Evolutionary conservation across 2,329 filamentous ascomycete genomes (phyloP).

Genomic region (Fusarium tricinctum): DNA sequence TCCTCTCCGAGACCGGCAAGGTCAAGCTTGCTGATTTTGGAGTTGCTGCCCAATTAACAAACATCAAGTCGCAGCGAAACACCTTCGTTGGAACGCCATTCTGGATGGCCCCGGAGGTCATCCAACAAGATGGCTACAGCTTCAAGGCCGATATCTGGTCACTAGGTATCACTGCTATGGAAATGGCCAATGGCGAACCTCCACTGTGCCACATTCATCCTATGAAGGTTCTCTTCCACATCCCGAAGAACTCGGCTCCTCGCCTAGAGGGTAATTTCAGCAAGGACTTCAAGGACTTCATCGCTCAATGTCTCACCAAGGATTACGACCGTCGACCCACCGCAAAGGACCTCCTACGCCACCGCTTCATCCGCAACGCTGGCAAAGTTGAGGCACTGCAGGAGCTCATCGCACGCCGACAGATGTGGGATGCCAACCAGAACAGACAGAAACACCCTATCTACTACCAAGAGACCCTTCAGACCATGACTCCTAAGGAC

Average conservation of each 20-base stretch:
- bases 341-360: slow-evolving; percentile 87
- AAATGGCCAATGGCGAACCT: slow-evolving; percentile 90
- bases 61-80: slow-evolving; percentile 97
- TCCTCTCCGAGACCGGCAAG: slow-evolving; percentile 90
- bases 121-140: slow-evolving; percentile 85
- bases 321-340: slow-evolving; percentile 87
- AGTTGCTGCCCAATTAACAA: slow-evolving; percentile 94
- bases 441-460: slow-evolving; percentile 78
- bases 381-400: slow-evolving; percentile 90
- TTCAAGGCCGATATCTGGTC: slow-evolving; percentile 97
- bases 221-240: slow-evolving; percentile 94
- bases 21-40: slow-evolving; percentile 98
- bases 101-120: slow-evolving; percentile 97
- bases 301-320: slow-evolving; percentile 91
- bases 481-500: slow-evolving; percentile 74
- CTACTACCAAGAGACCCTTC: slow-evolving; percentile 94
- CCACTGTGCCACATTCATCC: slow-evolving; percentile 87
- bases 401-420: slow-evolving; percentile 86
- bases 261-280: slow-evolving; percentile 88
- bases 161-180: slow-evolving; percentile 90
- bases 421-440: slow-evolving; percentile 83
- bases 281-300: slow-evolving; percentile 93
- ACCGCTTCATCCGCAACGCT: slow-evolving; percentile 88
- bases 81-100: slow-evolving; percentile 98
- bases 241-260: slow-evolving; percentile 89